Base-by-base conservation (phyloP, 2,329 filamentous ascomycete species). In the Hortaea sp. region DNA sequence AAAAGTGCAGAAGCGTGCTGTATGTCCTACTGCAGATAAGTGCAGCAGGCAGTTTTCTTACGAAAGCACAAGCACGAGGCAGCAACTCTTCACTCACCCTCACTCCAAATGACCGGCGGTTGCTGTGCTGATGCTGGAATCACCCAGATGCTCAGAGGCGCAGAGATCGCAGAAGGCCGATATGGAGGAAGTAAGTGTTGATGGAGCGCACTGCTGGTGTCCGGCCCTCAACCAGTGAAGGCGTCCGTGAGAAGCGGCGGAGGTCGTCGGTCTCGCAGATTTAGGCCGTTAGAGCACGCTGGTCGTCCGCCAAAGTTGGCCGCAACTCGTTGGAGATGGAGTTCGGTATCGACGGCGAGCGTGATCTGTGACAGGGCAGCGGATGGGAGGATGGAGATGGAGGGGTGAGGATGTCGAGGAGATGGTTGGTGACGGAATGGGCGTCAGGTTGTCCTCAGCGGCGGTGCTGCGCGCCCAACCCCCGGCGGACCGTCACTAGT, bases 151-250 rank as follows among this genome's bases (percentile, higher is more conserved):
- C 28, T 41, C 38, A 30, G 32, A 38, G 45, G 39, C 37, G 30
- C 41, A 47, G 41, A 39, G 46, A 44, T 48, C 43, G 49, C 37
- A 27, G 13, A 7, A n/a, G 37, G 37, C 20, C 37, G 10, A n/a
- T 10, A 27, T 39, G 37, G 13, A 27, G 13, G 20, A 13, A 35
- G 32, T 9, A 12, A 27, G 37, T 20, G 32, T 35, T 35, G 20
- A 20, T 35, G n/a, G 37, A 42, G 7, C 13, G 13, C 40, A 47
- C 47, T 58, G 54, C 51, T 48, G 32, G 46, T 57, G 47, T 52
- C 51, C 51, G 56, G 53, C 57, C 57, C 45, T 49, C 43, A 71
- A 79, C 78, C 77, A 81, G 71, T 78, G 58, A 81, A 81, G 78
- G 78, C 70, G 73, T 81, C 78, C 72, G 71, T 60, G 63, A 68